Base-by-base conservation (phyloP, 345 rosid species). In the Garcia nutans region DNA sequence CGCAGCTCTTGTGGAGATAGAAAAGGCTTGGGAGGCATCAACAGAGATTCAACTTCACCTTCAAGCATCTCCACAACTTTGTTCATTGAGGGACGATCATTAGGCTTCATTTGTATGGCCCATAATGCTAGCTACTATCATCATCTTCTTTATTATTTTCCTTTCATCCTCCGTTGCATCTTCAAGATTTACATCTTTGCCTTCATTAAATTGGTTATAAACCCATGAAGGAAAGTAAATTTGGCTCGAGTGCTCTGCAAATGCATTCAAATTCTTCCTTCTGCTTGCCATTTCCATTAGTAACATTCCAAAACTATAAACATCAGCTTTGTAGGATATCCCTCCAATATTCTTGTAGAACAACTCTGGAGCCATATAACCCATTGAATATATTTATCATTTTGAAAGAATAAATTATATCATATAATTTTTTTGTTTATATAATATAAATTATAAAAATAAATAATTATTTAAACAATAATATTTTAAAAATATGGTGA, bases 271-370 rank as follows among this genome's bases (percentile, higher is more conserved):
- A 47, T 20, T 75, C 73, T 67, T 68, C 44, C 61, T 66, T 57
- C n/a, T 58, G 16, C 78, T 66, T 16, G 56, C 45, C 78, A 75
- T 66, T 75, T 75, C 78, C 72, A 75, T 22, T 9, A 67, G 11
- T 8, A 75, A 26, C 78, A 75, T 75, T 44, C 78, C 66, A 23
- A 65, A 67, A 45, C 78, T 75, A 28, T 75, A 67, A 45, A 67
- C 65, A 68, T 75, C 78, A 42, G 72, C 71, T 58, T 75, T 75
- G 20, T 67, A 57, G 1, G 72, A 75, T 10, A 75, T 65, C 5
- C 44, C 33, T 3, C 78, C 78, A 42, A 75, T 56, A 57, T 75
- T 75, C 41, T 33, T 75, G 42, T 66, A 67, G 24, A 75, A 75
- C 65, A 75, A 13, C 20, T 67, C 66, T 3, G 62, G 76, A 9